Evolutionary conservation across 192 early-diverging fungal genomes (phyloP).

Genomic region (Spinellus fusiger): DNA sequence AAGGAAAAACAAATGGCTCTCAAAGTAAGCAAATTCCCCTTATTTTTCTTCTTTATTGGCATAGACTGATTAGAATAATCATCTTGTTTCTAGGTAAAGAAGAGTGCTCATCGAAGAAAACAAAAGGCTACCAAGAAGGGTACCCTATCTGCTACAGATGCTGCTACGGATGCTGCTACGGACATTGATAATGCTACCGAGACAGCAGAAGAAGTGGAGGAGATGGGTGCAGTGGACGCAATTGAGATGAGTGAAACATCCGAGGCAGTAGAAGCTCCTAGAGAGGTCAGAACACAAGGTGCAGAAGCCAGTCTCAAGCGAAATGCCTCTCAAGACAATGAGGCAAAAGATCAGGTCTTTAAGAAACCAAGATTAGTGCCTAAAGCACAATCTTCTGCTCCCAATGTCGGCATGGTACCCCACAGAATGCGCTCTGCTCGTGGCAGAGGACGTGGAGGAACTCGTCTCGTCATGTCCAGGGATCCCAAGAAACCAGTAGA

Average conservation of each 20-base stretch:
- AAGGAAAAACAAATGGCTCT: constrained; percentile 2
- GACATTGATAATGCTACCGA: too few species aligned
- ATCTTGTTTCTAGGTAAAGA: background rate
- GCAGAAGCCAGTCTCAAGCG: background rate
- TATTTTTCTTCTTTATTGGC: too few species aligned
- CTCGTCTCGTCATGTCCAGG: background rate
- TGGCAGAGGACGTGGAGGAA: background rate
- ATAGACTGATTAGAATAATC: background rate
- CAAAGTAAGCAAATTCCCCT: background rate
- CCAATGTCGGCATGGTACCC: background rate
- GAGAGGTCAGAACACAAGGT: background rate
- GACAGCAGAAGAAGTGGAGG: too few species aligned
- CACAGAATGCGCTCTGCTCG: background rate
- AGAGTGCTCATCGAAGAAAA: background rate
- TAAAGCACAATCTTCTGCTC: too few species aligned
- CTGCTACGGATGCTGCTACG: background rate
- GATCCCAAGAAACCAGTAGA: constrained; percentile 1
- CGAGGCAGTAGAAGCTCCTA: too few species aligned
- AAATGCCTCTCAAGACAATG: background rate
- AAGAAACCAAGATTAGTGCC: background rate
- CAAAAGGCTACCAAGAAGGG: background rate
- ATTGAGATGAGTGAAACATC: too few species aligned
- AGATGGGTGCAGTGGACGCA: too few species aligned
- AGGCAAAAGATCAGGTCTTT: background rate
- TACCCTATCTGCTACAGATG: background rate